phyloP scores from a whole-genome alignment of 306 rosid species.

The Oemleria cerasiformis region DNA sequence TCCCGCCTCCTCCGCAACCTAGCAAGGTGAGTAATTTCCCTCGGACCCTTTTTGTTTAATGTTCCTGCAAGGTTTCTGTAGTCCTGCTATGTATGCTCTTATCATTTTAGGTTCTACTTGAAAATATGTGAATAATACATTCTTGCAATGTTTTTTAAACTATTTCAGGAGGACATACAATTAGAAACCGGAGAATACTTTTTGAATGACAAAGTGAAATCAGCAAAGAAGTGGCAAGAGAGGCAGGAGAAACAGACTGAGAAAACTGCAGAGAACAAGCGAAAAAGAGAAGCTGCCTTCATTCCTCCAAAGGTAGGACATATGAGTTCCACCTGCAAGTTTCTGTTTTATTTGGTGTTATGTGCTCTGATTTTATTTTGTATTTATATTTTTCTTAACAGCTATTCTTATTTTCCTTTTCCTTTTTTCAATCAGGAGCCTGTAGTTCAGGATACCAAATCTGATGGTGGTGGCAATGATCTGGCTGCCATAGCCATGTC shows the following conservation, averaged over 20 bases:
- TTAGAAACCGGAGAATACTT: slow-evolving; percentile 91
- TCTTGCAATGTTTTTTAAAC: too few species aligned
- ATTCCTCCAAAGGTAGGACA: slow-evolving; percentile 66
- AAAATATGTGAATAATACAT: too few species aligned
- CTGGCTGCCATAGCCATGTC: slow-evolving; percentile 51
- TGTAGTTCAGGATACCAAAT: slow-evolving; percentile 31
- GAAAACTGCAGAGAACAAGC: slow-evolving; percentile 78
- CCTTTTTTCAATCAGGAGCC: slow-evolving; percentile 55
- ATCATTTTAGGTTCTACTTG: too few species aligned
- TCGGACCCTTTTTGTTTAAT: slow-evolving; percentile 7
- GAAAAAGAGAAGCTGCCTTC: slow-evolving; percentile 80
- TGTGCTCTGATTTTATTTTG: too few species aligned
- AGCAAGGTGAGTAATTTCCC: slow-evolving; percentile 61
- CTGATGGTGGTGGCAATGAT: slow-evolving; percentile 42
- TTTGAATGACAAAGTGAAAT: slow-evolving; percentile 57
- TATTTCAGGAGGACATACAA: slow-evolving; percentile 67
- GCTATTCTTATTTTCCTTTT: not conserved
- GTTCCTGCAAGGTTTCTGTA: slow-evolving; percentile 10
- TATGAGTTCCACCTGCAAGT: not conserved
- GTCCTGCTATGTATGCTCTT: too few species aligned
- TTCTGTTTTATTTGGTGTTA: not conserved
- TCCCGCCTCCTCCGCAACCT: slow-evolving; percentile 90
- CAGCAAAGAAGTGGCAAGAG: slow-evolving; percentile 89
- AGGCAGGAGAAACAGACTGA: slow-evolving; percentile 72
- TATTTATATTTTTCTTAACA: not conserved